A percentile compares a stretch with the other conserved stretches of the same genome.
These are phyloP conservation scores for Brassica carinata DNA, from an alignment of 345 rosid genomes.

Conservation along the genomic window DNA sequence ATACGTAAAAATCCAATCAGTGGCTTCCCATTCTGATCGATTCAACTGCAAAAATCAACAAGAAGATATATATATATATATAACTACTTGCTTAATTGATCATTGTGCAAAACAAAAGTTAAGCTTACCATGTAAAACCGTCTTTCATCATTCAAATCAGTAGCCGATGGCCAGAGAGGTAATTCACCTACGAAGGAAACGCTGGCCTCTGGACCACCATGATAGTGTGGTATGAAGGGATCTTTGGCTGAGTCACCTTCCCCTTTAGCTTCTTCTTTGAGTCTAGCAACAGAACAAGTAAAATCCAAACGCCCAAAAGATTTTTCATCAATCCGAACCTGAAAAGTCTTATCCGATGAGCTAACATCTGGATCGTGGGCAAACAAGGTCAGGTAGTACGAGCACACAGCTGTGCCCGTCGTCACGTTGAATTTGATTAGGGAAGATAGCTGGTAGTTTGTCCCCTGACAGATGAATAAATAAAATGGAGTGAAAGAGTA, in stretches of 20 bases:
- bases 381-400: slow-evolving; percentile 1
- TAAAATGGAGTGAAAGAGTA: not conserved
- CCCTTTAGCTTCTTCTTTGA: not conserved
- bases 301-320: not conserved
- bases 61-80: not conserved
- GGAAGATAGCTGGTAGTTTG: not conserved
- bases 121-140: not conserved
- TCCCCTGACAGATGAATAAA: not conserved
- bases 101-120: not conserved
- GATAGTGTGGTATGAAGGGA: not conserved
- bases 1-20: not conserved
- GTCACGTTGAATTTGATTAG: not conserved
- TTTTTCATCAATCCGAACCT: not conserved
- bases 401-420: not conserved
- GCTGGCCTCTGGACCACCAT: not conserved
- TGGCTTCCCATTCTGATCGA: not conserved
- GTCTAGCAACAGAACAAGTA: not conserved
- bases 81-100: not conserved
- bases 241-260: not conserved
- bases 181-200: not conserved
- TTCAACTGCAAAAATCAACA: not conserved
- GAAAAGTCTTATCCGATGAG: not conserved
- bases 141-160: not conserved
- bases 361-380: not conserved
- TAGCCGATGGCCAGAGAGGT: slow-evolving; percentile 11